Conservation (phyloP, 352 stramenopile species). For the Albugo candida region DNA sequence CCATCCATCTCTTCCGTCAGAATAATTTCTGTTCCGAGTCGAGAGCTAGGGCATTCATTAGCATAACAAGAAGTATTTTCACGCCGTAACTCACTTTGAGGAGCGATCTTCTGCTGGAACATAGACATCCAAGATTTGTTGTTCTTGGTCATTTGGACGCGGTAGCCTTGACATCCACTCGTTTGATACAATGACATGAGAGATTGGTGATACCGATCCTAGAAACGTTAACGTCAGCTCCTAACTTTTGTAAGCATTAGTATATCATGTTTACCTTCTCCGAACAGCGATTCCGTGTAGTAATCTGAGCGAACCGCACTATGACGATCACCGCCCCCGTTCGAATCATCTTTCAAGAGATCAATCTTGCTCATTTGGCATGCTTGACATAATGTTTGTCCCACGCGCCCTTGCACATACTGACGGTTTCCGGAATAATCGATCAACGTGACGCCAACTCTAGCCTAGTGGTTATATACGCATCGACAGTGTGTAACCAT, state of each 20-base stretch:
- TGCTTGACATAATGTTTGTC: slow-evolving; percentile 64
- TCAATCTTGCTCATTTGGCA: slow-evolving; percentile 58
- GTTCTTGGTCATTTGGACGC: slow-evolving; percentile 41
- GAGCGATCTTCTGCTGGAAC: slow-evolving; percentile 64
- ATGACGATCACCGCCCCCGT: slow-evolving; percentile 49
- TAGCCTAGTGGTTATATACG: slow-evolving; percentile 5
- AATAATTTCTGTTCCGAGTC: slow-evolving; percentile 73
- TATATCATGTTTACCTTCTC: slow-evolving; percentile 22
- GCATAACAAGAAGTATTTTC: background rate
- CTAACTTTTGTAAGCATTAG: background rate
- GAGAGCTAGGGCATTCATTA: slow-evolving; percentile 25
- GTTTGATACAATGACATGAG: slow-evolving; percentile 75
- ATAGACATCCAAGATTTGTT: slow-evolving; percentile 57
- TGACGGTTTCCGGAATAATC: slow-evolving; percentile 79
- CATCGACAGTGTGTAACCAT: no score
- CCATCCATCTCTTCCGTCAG: slow-evolving; percentile 71
- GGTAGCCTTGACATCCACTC: slow-evolving; percentile 73
- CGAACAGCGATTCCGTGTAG: slow-evolving; percentile 79
- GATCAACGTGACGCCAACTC: slow-evolving; percentile 68
- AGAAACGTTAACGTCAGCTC: background rate
- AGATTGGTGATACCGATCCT: slow-evolving; percentile 54
- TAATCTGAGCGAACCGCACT: slow-evolving; percentile 44
- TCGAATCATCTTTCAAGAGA: slow-evolving; percentile 74
- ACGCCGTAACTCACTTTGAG: slow-evolving; percentile 26
- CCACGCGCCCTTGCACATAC: slow-evolving; percentile 54